Conservation (phyloP, 768 basidiomycete genomes). For the Coprinopsis cinerea region DNA sequence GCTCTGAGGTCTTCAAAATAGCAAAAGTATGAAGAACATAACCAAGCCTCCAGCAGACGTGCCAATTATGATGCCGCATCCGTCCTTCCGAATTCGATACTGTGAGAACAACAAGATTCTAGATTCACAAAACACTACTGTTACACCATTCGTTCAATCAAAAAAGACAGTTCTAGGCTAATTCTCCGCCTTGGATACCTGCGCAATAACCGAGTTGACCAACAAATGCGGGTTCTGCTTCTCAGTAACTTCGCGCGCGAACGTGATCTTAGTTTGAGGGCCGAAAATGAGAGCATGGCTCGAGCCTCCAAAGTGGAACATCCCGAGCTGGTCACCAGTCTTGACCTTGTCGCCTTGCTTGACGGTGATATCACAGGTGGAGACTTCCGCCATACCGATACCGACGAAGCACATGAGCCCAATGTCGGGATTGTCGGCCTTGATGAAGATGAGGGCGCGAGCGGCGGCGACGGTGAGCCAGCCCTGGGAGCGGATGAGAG, state of each 20-base stretch:
- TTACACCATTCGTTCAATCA: too few relatives aligned
- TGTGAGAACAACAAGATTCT: too few relatives aligned
- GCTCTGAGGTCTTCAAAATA: too few relatives aligned
- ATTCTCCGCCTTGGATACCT: neutral
- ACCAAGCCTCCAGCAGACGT: too few relatives aligned
- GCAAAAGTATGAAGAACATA: too few relatives aligned
- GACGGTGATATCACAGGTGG: slow-evolving; percentile 49
- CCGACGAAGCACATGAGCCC: slow-evolving; percentile 54
- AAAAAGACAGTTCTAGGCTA: too few relatives aligned
- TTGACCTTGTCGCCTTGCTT: slow-evolving; percentile 35
- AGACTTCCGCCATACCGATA: slow-evolving; percentile 59
- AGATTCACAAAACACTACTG: too few relatives aligned
- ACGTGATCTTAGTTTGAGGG: neutral
- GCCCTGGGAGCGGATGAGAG: slow-evolving; percentile 10
- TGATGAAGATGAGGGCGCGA: slow-evolving; percentile 49
- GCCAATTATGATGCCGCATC: too few relatives aligned
- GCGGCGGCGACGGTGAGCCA: slow-evolving; percentile 42
- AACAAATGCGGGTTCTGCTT: neutral
- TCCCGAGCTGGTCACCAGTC: slow-evolving; percentile 54
- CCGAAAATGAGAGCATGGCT: slow-evolving; percentile 19
- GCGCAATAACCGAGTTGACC: neutral
- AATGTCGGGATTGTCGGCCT: slow-evolving; percentile 44
- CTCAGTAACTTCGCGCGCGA: neutral
- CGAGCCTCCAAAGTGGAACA: slow-evolving; percentile 57
- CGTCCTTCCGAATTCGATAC: too few relatives aligned